Evolutionary conservation across 2,329 filamentous ascomycete species (phyloP).

Genomic region (Aspergillus arachidicola): DNA sequence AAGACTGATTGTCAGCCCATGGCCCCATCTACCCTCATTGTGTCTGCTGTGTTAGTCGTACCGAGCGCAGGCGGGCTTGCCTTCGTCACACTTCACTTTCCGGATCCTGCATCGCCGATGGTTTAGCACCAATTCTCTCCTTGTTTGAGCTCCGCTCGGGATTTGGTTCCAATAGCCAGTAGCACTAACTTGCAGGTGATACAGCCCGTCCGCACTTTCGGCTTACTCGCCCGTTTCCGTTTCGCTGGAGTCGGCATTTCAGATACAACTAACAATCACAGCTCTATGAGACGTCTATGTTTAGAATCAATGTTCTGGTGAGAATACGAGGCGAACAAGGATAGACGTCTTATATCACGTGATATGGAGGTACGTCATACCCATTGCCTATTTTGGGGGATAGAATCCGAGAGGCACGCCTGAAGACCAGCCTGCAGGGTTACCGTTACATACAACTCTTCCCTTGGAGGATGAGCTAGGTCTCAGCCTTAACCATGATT

Average conservation of each 20-base stretch:
- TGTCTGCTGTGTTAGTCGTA: conserved; percentile 45
- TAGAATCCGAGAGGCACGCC: no score
- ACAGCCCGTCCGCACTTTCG: conserved; percentile 55
- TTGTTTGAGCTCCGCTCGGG: background rate
- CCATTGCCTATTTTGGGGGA: no score
- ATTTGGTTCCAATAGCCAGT: background rate
- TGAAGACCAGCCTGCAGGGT: no score
- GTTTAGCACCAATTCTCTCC: conserved; percentile 4
- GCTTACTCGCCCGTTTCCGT: conserved; percentile 1
- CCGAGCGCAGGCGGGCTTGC: conserved; percentile 61
- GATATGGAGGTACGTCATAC: background rate
- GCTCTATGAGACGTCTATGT: background rate
- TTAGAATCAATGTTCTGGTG: background rate
- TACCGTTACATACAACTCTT: no score
- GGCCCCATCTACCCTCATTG: background rate
- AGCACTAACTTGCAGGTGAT: conserved; percentile 69
- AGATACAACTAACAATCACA: no score
- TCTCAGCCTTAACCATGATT: background rate
- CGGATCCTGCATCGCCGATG: conserved; percentile 13
- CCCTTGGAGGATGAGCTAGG: background rate
- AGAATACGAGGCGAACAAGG: no score
- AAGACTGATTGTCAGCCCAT: background rate
- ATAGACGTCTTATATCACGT: background rate
- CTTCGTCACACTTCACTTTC: conserved; percentile 69
- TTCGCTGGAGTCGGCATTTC: background rate